Evolutionary conservation across 305 asterid species (phyloP).

Genomic region (Striga hermonthica): DNA sequence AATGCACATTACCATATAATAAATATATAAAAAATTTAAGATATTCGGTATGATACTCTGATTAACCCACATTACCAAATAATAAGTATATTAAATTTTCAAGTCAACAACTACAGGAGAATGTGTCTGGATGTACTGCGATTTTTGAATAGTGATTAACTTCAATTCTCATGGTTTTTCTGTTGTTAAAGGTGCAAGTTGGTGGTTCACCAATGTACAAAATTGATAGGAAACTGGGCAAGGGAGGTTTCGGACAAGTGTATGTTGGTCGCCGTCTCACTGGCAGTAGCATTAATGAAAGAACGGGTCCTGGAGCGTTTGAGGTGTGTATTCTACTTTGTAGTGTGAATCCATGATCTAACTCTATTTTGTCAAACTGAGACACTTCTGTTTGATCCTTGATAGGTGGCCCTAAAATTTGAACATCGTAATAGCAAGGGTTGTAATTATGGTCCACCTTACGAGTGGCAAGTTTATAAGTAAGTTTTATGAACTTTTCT

Average conservation of each 20-base stretch:
- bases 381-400: neutral
- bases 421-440: slow-evolving; percentile 89
- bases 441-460: slow-evolving; percentile 79
- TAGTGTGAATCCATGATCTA: slow-evolving; percentile 20
- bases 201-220: slow-evolving; percentile 80
- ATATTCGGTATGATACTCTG: neutral
- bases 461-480: slow-evolving; percentile 91
- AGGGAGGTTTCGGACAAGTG: slow-evolving; percentile 96
- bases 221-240: slow-evolving; percentile 73
- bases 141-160: slow-evolving; percentile 14
- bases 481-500: slow-evolving; percentile 38
- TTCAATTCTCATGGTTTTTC: slow-evolving; percentile 8
- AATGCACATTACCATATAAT: neutral
- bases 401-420: slow-evolving; percentile 82
- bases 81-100: neutral
- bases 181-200: slow-evolving; percentile 64
- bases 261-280: slow-evolving; percentile 72
- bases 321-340: slow-evolving; percentile 42
- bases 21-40: neutral
- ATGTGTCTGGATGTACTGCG: slow-evolving; percentile 7
- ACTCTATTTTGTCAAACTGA: neutral
- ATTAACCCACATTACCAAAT: neutral
- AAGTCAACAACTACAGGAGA: slow-evolving; percentile 11
- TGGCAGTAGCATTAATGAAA: slow-evolving; percentile 50
- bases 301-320: slow-evolving; percentile 59